These are phyloP conservation scores for Kodamaea arcana DNA, from an alignment of 1,139 yeast genomes.

Conservation along the genomic window DNA sequence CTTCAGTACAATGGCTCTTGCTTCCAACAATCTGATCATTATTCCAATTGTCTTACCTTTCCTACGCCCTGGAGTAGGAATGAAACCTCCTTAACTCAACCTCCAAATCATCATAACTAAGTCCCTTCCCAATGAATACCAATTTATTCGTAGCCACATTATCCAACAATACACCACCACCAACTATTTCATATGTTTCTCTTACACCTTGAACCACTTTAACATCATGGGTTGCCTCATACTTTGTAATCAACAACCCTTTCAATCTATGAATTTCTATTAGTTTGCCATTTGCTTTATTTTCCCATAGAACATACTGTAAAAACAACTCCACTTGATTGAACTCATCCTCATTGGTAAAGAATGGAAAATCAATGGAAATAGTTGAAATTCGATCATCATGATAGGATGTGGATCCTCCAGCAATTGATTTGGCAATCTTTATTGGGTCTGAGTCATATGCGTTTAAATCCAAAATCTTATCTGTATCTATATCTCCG, in stretches of 20 bases:
- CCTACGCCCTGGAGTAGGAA: too few relatives aligned
- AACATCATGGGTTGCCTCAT: slow-evolving; percentile 26
- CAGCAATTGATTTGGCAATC: slow-evolving; percentile 19
- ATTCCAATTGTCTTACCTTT: too few relatives aligned
- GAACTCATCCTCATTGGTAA: slow-evolving; percentile 29
- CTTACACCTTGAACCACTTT: slow-evolving; percentile 90
- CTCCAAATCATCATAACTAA: slow-evolving; percentile 30
- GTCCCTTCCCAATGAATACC: slow-evolving; percentile 78
- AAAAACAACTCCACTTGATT: slow-evolving; percentile 53
- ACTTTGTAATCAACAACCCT: slow-evolving; percentile 53
- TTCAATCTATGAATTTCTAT: slow-evolving; percentile 80
- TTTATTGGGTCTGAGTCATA: slow-evolving; percentile 51
- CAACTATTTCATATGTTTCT: slow-evolving; percentile 80
- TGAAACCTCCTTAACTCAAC: slow-evolving; percentile 21
- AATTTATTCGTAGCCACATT: slow-evolving; percentile 47
- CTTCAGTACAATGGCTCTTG: too few relatives aligned
- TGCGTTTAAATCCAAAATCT: slow-evolving; percentile 75
- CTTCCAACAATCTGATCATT: too few relatives aligned
- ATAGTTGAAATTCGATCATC: slow-evolving; percentile 62
- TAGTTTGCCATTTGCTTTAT: slow-evolving; percentile 31
- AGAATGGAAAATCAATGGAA: slow-evolving; percentile 49
- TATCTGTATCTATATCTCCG: slow-evolving; percentile 61
- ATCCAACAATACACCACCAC: slow-evolving; percentile 40
- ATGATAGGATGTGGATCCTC: slow-evolving; percentile 25
- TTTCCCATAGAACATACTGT: slow-evolving; percentile 70